phyloP scores from a whole-genome alignment of 129 eudicot species.

The Smallanthus sonchifolius region DNA sequence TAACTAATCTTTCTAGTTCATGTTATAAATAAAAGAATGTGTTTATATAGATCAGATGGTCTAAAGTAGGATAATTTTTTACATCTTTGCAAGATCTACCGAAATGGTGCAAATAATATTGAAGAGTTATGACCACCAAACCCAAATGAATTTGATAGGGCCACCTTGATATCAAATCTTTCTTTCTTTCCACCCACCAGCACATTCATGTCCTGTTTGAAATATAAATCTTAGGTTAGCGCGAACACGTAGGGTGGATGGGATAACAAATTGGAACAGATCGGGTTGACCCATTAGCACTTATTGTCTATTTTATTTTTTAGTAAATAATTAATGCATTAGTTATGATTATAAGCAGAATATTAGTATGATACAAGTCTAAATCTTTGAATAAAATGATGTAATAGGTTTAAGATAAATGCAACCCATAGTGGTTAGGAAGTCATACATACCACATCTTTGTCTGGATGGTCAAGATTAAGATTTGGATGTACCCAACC shows the following conservation, averaged over 20 bases:
- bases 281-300: not conserved
- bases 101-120: slow-evolving; percentile 31
- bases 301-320: not conserved
- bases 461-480: slow-evolving; percentile 79
- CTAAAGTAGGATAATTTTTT: not conserved
- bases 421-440: not conserved
- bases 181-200: slow-evolving; percentile 77
- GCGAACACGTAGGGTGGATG: not conserved
- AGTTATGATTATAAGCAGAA: too few relatives aligned
- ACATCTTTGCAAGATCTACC: slow-evolving; percentile 6
- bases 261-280: not conserved
- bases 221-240: not conserved
- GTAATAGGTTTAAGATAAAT: not conserved
- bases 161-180: slow-evolving; percentile 37
- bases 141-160: slow-evolving; percentile 34
- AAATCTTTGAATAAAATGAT: not conserved
- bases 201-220: slow-evolving; percentile 53
- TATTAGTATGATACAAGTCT: not conserved
- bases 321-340: not conserved
- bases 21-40: slow-evolving; percentile 4
- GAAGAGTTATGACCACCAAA: slow-evolving; percentile 38
- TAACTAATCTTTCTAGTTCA: slow-evolving; percentile 11
- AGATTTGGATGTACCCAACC: slow-evolving; percentile 90
- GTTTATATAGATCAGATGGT: slow-evolving; percentile 1
- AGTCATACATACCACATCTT: slow-evolving; percentile 58